Conservation (phyloP, 345 rosid genomes). For the Eucalyptus pauciflora region DNA sequence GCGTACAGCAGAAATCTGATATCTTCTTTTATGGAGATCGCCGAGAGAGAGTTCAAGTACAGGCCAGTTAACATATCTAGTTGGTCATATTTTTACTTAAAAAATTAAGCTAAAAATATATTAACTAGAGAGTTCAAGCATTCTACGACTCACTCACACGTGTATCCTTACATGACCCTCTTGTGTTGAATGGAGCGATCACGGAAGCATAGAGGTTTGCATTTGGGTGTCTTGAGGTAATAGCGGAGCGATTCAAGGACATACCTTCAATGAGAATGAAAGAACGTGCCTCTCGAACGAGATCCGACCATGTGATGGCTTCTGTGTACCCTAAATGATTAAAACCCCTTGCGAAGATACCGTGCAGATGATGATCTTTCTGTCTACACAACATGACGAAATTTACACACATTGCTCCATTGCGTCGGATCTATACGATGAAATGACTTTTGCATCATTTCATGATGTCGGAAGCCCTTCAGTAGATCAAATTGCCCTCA, state of each 20-base stretch:
- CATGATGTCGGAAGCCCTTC: neutral
- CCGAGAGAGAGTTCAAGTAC: too few relatives aligned
- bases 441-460: neutral
- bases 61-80: too few relatives aligned
- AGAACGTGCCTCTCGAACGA: neutral
- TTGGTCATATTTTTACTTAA: accelerated
- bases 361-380: neutral
- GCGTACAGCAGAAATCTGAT: accelerated
- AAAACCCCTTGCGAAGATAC: neutral
- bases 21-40: too few relatives aligned
- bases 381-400: neutral
- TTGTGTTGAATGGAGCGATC: neutral
- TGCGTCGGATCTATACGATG: neutral
- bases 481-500: neutral
- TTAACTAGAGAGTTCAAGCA: too few relatives aligned
- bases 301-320: neutral
- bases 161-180: too few relatives aligned
- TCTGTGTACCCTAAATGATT: neutral
- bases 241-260: neutral
- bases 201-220: neutral
- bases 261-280: neutral
- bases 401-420: neutral
- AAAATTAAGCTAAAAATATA: too few relatives aligned
- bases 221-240: neutral
- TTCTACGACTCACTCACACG: too few relatives aligned